Conservation (phyloP, 139 green algal species). For the Closterium sp. region DNA sequence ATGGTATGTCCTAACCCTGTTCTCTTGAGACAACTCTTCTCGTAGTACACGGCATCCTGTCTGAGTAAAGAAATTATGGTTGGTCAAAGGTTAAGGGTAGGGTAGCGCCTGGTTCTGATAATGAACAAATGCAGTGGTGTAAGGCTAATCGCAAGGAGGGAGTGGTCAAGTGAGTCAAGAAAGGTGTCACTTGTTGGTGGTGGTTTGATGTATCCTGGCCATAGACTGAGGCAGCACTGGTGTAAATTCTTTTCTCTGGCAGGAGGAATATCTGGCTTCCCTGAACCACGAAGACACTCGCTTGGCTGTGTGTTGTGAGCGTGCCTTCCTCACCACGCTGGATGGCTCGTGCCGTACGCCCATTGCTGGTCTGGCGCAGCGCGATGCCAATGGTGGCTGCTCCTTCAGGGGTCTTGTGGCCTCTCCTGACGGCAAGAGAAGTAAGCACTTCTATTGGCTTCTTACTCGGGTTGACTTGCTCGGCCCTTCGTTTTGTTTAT, state of each 20-base stretch:
- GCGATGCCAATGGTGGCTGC: constrained; percentile 61
- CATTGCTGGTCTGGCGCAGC: constrained; percentile 79
- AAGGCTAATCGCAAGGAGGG: background rate
- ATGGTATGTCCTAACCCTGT: background rate
- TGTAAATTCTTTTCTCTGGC: background rate
- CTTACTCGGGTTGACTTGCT: background rate
- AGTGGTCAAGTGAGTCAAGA: background rate
- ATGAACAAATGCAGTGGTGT: background rate
- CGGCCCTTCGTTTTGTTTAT: background rate
- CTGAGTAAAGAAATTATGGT: too few species aligned
- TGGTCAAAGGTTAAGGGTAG: too few species aligned
- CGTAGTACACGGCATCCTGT: background rate
- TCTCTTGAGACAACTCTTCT: background rate
- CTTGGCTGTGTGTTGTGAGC: constrained; percentile 90
- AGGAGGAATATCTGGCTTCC: constrained; percentile 68
- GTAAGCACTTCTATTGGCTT: constrained; percentile 20
- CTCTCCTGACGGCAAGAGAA: constrained; percentile 74
- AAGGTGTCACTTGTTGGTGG: background rate
- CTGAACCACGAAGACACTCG: constrained; percentile 98
- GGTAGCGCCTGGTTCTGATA: background rate
- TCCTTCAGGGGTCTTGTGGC: constrained; percentile 91
- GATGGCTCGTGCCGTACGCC: constrained; percentile 97
- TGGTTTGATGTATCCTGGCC: background rate
- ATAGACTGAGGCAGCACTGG: background rate
- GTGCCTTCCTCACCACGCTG: constrained; percentile 89